Conservation (phyloP, 495 filamentous ascomycete genomes). For the Pyrenula massariospora region DNA sequence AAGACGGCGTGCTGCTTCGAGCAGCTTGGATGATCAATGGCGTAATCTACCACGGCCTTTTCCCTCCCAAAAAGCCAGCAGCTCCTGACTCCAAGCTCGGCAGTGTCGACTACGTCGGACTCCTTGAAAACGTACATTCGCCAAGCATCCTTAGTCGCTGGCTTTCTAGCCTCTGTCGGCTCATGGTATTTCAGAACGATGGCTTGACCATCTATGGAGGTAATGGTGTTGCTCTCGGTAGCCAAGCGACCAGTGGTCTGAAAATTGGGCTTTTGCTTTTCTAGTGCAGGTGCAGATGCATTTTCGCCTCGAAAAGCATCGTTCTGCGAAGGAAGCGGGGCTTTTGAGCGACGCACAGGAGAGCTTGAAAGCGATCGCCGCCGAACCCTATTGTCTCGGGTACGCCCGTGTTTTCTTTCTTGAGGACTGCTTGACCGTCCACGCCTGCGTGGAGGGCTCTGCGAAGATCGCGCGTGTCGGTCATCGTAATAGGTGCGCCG, state of each 20-base stretch:
- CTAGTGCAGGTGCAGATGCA: slow-evolving; percentile 28
- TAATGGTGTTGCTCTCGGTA: slow-evolving; percentile 76
- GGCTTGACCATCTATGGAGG: slow-evolving; percentile 44
- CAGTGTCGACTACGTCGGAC: slow-evolving; percentile 62
- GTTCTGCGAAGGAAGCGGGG: slow-evolving; percentile 57
- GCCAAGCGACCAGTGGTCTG: slow-evolving; percentile 70
- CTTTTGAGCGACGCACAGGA: slow-evolving; percentile 24
- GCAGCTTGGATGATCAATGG: slow-evolving; percentile 80
- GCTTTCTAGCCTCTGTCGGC: slow-evolving; percentile 83
- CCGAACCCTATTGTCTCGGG: slow-evolving; percentile 10
- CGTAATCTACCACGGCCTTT: slow-evolving; percentile 63
- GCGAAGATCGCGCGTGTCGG: neutral
- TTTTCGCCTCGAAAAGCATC: slow-evolving; percentile 51
- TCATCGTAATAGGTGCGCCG: neutral
- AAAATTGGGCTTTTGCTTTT: slow-evolving; percentile 86
- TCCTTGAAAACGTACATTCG: slow-evolving; percentile 92
- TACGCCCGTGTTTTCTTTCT: slow-evolving; percentile 7
- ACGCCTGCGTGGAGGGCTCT: slow-evolving; percentile 12
- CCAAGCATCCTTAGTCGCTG: slow-evolving; percentile 67
- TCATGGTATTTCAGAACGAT: slow-evolving; percentile 93
- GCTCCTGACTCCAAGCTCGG: slow-evolving; percentile 60
- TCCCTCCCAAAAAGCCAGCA: slow-evolving; percentile 91
- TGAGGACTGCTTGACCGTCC: slow-evolving; percentile 13
- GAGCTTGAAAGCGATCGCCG: slow-evolving; percentile 17
- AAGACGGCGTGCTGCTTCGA: slow-evolving; percentile 92